Evolutionary conservation across 2,329 filamentous ascomycete species (phyloP).

Genomic region (Gaeumannomyces sp.): DNA sequence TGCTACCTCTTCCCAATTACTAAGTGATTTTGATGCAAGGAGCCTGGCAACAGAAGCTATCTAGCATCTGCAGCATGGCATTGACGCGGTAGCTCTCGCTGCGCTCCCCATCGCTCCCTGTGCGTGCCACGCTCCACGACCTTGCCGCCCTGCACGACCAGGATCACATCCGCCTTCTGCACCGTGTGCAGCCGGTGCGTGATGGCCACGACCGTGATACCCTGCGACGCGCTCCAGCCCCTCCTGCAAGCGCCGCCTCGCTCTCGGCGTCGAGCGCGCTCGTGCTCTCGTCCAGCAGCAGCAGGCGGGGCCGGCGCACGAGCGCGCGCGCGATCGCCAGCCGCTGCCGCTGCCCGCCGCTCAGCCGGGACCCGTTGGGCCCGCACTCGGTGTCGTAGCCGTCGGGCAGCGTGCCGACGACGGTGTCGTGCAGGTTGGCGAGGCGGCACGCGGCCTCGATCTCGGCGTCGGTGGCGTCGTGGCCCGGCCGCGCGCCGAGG

Average conservation of each 20-base stretch:
- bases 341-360: conserved; percentile 56
- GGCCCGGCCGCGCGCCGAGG: conserved; percentile 23
- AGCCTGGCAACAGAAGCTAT: not conserved
- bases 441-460: conserved; percentile 39
- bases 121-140: conserved; percentile 33
- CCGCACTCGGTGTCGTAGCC: conserved; percentile 51
- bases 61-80: conserved; percentile 27
- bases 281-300: conserved; percentile 58
- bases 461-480: conserved; percentile 20
- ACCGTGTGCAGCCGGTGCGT: conserved; percentile 32
- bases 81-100: conserved; percentile 25
- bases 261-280: conserved; percentile 42
- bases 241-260: conserved; percentile 43
- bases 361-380: conserved; percentile 35
- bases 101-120: conserved; percentile 50
- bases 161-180: conserved; percentile 42
- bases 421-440: conserved; percentile 41
- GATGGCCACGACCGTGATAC: conserved; percentile 43
- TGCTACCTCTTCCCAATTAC: no score
- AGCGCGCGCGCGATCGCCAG: conserved; percentile 46
- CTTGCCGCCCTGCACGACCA: conserved; percentile 48
- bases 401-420: conserved; percentile 37
- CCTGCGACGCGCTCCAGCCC: conserved; percentile 38
- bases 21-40: no score
- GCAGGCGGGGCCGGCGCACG: conserved; percentile 47